Percentiles rank a stretch among this genome's conserved stretches.
phyloP scores from a whole-genome alignment of 116 monocot genomes.

The Dioscorea cayenensis region DNA sequence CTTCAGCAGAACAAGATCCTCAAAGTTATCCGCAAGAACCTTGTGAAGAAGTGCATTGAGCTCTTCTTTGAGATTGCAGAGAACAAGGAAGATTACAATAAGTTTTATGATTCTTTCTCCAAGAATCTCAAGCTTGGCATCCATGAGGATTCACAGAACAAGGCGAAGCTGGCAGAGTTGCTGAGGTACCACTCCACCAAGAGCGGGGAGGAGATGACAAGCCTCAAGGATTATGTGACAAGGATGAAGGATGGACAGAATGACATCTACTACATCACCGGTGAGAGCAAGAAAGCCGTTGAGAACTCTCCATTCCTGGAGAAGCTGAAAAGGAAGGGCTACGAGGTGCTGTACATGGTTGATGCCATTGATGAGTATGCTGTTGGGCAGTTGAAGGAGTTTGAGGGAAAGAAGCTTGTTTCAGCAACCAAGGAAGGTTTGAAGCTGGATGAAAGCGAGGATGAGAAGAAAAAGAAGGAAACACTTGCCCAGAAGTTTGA shows the following conservation, averaged over 20 bases:
- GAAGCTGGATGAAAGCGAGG: conserved; percentile 15
- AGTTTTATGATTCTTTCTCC: conserved; percentile 49
- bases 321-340: conserved; percentile 12
- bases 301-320: conserved; percentile 18
- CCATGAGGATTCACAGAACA: conserved; percentile 45
- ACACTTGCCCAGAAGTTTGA: conserved; percentile 9
- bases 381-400: conserved; percentile 9
- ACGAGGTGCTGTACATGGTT: conserved; percentile 13
- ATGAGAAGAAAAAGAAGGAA: conserved; percentile 14
- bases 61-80: conserved; percentile 46
- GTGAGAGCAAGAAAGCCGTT: conserved; percentile 14
- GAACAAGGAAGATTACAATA: conserved; percentile 52
- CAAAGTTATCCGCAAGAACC: conserved; percentile 48
- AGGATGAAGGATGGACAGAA: conserved; percentile 17
- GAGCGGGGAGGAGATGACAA: conserved; percentile 13
- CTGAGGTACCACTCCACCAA: conserved; percentile 15
- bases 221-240: conserved; percentile 13
- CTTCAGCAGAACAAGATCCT: conserved; percentile 47
- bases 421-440: conserved; percentile 12
- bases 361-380: conserved; percentile 20
- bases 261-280: conserved; percentile 18
- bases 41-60: conserved; percentile 48
- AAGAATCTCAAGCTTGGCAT: conserved; percentile 60
- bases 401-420: conserved; percentile 15
- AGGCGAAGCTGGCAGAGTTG: conserved; percentile 9